Evolutionary conservation across 345 rosid genomes (phyloP), one percentile per base, ranked within the genome.

Genomic region (Lagerstroemia speciosa): DNA sequence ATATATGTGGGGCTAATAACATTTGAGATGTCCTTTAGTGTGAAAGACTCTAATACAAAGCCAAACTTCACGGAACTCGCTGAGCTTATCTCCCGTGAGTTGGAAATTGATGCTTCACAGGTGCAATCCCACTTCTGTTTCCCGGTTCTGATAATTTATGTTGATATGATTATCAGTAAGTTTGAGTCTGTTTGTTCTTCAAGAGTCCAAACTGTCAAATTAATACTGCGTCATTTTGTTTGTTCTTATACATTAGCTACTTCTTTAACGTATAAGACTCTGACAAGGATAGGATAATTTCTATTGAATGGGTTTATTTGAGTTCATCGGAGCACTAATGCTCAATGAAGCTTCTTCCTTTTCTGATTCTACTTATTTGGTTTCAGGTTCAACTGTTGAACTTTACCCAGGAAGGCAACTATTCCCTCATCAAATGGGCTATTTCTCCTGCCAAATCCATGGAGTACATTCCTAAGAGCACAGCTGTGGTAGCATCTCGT

Each of bases 341-440:
- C 60, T 30, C 20, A 2, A 57, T 17, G 14, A 31, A 45, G 27
- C 50, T 30, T 61, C 46, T 22, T 24, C 7, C 62, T 61, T 20
- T 65, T 12, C 48, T 64, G 46, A 74, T 16, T 57, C 8, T 73
- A 22, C 41, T 16, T 69, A 19, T 64, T 64, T 71, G 70, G 65
- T 71, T 77, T 67, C 84, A 93, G 98, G 97, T 94, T 63, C 79
- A 36, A 74, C 38, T 88, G 66, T 76, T 84, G 75, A 82, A 88
- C 60, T 41, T 82, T 75, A 73, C 80, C 30, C 80, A 90, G 8
- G 64, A 78, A 72, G 99, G 91, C 77, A 88, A 85, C 63, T 36
- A 65, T 64, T 82, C 89, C 26, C 68, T 82, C 53, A 24, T 88
- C 68, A 72, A 68, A 75, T 82, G 87, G 82, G 83, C 82, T 70